phyloP scores from a whole-genome alignment of 2,329 filamentous ascomycete genomes.

The Verticillium albo-atrum region DNA sequence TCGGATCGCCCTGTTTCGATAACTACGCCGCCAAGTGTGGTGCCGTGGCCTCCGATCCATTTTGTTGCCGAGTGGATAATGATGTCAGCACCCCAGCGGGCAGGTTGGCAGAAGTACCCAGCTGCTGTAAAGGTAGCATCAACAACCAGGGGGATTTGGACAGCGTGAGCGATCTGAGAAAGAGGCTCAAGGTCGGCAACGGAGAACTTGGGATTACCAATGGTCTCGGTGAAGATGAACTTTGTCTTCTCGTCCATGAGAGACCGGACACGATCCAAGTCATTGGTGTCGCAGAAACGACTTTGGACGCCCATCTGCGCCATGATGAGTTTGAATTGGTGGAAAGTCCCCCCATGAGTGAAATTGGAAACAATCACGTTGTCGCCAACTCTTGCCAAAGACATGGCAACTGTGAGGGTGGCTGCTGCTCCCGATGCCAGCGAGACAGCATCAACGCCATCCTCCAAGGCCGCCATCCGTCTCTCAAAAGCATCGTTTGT shows the following conservation, averaged over 20 bases:
- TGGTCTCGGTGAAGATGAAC: constrained; percentile 86
- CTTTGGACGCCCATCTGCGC: constrained; percentile 80
- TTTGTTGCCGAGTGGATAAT: constrained; percentile 93
- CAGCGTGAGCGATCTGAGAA: constrained; percentile 68
- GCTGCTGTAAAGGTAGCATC: constrained; percentile 96
- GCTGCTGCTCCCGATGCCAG: constrained; percentile 84
- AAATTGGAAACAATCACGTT: constrained; percentile 91
- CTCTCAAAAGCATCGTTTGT: constrained; percentile 97
- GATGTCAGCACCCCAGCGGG: constrained; percentile 88
- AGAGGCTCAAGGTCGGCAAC: constrained; percentile 88
- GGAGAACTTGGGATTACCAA: constrained; percentile 92
- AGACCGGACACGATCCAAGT: constrained; percentile 69
- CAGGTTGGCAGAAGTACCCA: constrained; percentile 81
- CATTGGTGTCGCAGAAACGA: constrained; percentile 82
- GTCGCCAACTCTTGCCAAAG: constrained; percentile 80
- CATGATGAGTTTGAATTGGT: constrained; percentile 90
- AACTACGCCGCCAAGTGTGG: constrained; percentile 82
- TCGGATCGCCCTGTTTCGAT: constrained; percentile 90
- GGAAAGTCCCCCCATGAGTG: constrained; percentile 93
- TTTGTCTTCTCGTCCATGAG: constrained; percentile 92
- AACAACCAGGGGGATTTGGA: constrained; percentile 62
- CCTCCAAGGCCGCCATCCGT: constrained; percentile 90
- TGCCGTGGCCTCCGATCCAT: constrained; percentile 95
- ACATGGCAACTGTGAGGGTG: constrained; percentile 83
- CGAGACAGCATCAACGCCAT: constrained; percentile 81